Base-by-base conservation (phyloP, 768 basidiomycete species). In the Mycena galericulata region DNA sequence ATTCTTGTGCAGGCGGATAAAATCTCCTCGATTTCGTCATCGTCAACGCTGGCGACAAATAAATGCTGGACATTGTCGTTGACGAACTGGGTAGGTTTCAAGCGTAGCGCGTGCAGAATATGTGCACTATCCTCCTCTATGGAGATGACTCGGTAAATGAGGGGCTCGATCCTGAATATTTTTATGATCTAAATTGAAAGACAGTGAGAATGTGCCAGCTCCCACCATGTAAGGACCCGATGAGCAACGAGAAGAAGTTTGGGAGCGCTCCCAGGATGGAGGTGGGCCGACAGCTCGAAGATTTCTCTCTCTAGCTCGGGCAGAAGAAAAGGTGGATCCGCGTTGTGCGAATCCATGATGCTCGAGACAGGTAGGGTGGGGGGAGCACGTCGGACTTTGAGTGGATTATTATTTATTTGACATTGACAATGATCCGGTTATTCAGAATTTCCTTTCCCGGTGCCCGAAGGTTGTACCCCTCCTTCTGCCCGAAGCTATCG, bases 141-240 rank as follows among this genome's bases (percentile, higher is more conserved):
- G n/a, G n/a, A n/a, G n/a, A n/a, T n/a, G n/a, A 15, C 61, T 0
- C 10, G 8, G n/a, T 27, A 18, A 11, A 43, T 46, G 43, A 63
- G 17, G 7, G 41, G 29, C 54, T 26, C 43, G 30, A 54, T 47
- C 62, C 62, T 63, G 61, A n/a, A n/a, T n/a, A 10, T n/a, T n/a
- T n/a, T n/a, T n/a, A n/a, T n/a, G n/a, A n/a, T 18, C 20, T 5
- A 1, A 30, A 29, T 32, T 10, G 17, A 49, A 10, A 9, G 8
- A 5, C 11, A 5, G 43, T 4, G 2, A 6, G 20, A 3, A 26
- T 22, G 3, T 3, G 5, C 3, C 11, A 10, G 26, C 63, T n/a
- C 63, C 40, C 46, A 66, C 65, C 65, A 59, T 2, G 53, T 49
- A 17, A 43, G 12, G 18, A 66, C 40, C 17, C 65, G 65, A 6